Evolutionary conservation across 305 asterid genomes (phyloP), one percentile per base, ranked within the genome.

Genomic region (Rubia occidens): DNA sequence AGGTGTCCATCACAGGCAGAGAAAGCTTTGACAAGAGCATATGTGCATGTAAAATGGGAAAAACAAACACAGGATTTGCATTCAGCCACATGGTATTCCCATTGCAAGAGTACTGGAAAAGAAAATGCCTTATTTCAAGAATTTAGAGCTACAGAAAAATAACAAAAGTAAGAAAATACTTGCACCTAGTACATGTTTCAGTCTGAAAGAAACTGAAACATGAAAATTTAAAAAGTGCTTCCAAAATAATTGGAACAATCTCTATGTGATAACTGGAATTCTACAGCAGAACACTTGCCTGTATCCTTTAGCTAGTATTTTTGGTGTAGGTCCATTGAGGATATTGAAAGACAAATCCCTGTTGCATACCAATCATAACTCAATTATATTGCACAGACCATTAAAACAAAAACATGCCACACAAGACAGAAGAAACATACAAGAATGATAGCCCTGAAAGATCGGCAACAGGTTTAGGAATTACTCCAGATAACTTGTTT

Each of bases 261-360:
- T 69, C 13, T 55, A 75, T 51, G 66, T 61, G 6, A 45, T 10
- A 71, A 40, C 58, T 68, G 61, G 29, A 8, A 51, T 71, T 44
- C 39, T 8, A 51, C 55, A 70, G 66, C 68, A 71, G 21, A 71
- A 66, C 0, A 35, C 77, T 84, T 66, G 87, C 98, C 96, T 92
- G 84, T 89, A 92, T 75, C 86, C 97, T 76, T 88, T 89, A 53
- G 97, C 95, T 73, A 80, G 85, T 70, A 92, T 88, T 76, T 85
- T 83, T 37, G 97, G 96, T 3, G 86, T 79, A 2, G 95, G 86
- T 21, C 98, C 98, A 53, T 97, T 92, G 60, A 92, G 84, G 76
- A 89, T 90, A 82, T 92, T 92, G 77, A 80, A 83, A 4, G 98
- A 92, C 66, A 92, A 83, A 78, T 89, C 98, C 94, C 98, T 92